These are phyloP conservation scores for Penicillium daleae DNA, from an alignment of 495 filamentous ascomycete species.

Conservation along the genomic window DNA sequence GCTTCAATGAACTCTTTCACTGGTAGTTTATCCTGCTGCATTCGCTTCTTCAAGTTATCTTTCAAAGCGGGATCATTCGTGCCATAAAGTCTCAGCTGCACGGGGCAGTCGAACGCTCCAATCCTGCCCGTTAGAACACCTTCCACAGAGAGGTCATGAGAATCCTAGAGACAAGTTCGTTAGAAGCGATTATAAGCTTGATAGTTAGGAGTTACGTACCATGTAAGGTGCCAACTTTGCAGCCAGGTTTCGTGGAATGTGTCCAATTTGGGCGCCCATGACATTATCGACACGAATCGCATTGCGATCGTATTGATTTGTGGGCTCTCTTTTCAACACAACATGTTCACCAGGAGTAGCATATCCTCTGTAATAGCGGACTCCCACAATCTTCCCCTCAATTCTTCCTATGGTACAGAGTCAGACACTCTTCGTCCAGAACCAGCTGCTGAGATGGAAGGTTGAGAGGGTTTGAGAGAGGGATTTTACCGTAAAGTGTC, in stretches of 20 bases:
- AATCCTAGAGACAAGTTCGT: constrained; percentile 48
- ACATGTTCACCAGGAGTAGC: constrained; percentile 76
- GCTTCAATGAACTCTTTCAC: constrained; percentile 41
- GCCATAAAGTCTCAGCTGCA: constrained; percentile 69
- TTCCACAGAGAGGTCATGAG: constrained; percentile 61
- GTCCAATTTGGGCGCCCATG: constrained; percentile 77
- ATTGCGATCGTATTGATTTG: constrained; percentile 75
- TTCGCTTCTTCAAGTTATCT: constrained; percentile 56
- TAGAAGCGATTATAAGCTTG: neutral
- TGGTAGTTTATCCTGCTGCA: constrained; percentile 66
- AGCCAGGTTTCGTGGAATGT: constrained; percentile 69
- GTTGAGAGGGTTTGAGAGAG: neutral
- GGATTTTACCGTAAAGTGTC: constrained; percentile 56
- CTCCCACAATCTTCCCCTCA: constrained; percentile 76
- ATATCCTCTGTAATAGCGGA: constrained; percentile 74
- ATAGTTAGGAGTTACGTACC: constrained; percentile 36
- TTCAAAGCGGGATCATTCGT: constrained; percentile 56
- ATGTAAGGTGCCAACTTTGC: constrained; percentile 75
- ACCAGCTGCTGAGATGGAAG: neutral
- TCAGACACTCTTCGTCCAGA: constrained; percentile 1
- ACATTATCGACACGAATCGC: constrained; percentile 83
- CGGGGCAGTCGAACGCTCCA: constrained; percentile 68
- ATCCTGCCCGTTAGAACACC: constrained; percentile 66
- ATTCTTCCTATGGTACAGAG: constrained; percentile 31
- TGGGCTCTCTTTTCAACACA: constrained; percentile 66